These are phyloP conservation scores for Allium cepa DNA, from an alignment of 106 monocot species.

Conservation along the genomic window DNA sequence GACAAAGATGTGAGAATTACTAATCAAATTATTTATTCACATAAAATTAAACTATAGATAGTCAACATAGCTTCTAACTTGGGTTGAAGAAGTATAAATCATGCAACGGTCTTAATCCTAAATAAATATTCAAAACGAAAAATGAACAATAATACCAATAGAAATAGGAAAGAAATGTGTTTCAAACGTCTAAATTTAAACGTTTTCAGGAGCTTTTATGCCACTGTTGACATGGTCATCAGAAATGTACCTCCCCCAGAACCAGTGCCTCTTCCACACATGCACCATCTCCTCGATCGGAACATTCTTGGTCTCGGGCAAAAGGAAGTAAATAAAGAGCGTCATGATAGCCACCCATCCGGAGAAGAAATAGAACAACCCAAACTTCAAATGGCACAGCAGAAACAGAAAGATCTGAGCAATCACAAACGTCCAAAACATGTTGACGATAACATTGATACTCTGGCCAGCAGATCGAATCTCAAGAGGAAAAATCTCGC, in stretches of 20 bases:
- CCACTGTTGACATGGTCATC: neutral
- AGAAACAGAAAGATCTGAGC: conserved; percentile 8
- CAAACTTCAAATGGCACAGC: conserved; percentile 18
- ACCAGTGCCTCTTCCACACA: conserved; percentile 17
- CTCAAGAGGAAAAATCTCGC: conserved; percentile 24
- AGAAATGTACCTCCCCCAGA: conserved; percentile 4
- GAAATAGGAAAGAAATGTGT: too few relatives aligned
- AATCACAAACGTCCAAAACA: conserved; percentile 10
- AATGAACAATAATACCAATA: too few relatives aligned
- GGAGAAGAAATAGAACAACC: conserved; percentile 12
- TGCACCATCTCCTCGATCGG: conserved; percentile 13
- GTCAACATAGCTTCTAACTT: too few relatives aligned
- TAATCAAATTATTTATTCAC: too few relatives aligned
- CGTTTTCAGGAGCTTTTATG: too few relatives aligned
- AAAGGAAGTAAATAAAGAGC: neutral
- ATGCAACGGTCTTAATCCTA: too few relatives aligned
- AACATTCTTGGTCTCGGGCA: conserved; percentile 17
- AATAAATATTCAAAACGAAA: too few relatives aligned
- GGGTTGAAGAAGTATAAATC: too few relatives aligned
- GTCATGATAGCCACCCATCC: conserved; percentile 11
- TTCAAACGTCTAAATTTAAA: too few relatives aligned
- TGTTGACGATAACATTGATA: conserved; percentile 18
- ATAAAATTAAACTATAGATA: too few relatives aligned
- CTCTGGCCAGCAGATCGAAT: conserved; percentile 18
- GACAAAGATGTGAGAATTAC: too few relatives aligned